Evolutionary conservation across 2,329 filamentous ascomycete species (phyloP).

Genomic region (Dichotomopilus funicola): DNA sequence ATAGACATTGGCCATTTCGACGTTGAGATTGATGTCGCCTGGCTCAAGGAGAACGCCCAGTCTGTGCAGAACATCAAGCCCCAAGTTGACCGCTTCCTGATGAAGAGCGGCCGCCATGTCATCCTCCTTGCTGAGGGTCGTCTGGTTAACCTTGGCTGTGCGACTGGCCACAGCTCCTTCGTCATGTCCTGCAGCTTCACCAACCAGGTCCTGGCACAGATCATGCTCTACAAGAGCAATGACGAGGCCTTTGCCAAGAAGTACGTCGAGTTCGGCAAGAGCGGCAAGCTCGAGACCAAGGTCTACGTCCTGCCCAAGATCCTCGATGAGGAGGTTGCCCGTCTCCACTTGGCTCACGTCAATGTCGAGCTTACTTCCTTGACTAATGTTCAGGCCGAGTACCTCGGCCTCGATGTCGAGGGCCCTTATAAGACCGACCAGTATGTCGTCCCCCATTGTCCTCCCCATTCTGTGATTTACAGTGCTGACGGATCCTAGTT

Average conservation of each 20-base stretch:
- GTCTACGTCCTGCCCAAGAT: conserved; percentile 99
- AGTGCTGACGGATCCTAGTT: conserved; percentile 33
- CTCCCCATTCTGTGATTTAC: not conserved
- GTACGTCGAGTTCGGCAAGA: conserved; percentile 93
- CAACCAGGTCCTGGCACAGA: conserved; percentile 99
- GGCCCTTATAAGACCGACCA: conserved; percentile 96
- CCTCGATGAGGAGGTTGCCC: conserved; percentile 96
- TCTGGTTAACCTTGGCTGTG: conserved; percentile 98
- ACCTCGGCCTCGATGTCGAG: conserved; percentile 77
- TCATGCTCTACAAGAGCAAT: conserved; percentile 91
- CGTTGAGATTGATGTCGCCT: conserved; percentile 99
- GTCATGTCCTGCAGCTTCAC: conserved; percentile 99
- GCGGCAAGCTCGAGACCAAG: conserved; percentile 80
- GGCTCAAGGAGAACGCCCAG: conserved; percentile 95
- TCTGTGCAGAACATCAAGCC: conserved; percentile 99
- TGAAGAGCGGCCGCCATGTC: conserved; percentile 91
- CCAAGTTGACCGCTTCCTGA: conserved; percentile 96
- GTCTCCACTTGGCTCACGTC: conserved; percentile 86
- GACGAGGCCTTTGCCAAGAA: conserved; percentile 85
- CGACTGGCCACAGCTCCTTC: conserved; percentile 98
- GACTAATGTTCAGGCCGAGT: conserved; percentile 82
- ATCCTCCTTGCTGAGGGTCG: conserved; percentile 97
- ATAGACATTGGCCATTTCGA: conserved; percentile 98
- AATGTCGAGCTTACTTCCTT: conserved; percentile 90
- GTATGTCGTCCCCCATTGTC: conserved; percentile 42